Evolutionary conservation across 2,329 filamentous ascomycete species (phyloP).

Genomic region (Fusarium abutilonis): DNA sequence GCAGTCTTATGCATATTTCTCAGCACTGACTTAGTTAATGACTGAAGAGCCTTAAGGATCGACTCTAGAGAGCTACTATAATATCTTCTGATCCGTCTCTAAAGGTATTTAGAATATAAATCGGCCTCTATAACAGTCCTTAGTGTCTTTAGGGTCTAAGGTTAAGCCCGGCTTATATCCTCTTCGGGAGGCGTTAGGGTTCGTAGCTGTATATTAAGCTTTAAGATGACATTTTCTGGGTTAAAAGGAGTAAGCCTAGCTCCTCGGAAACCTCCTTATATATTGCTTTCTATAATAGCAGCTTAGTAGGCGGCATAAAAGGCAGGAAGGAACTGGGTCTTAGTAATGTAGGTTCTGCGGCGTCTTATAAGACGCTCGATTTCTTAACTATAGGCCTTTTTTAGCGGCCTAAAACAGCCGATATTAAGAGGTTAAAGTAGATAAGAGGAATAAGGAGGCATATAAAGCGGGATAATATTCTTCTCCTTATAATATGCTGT

Average conservation of each 20-base stretch:
- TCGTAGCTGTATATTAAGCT: no score
- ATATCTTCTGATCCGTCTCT: conserved; percentile 5
- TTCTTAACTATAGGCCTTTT: neutral
- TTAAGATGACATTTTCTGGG: neutral
- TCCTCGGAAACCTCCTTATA: neutral
- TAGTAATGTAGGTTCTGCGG: no score
- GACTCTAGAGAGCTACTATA: neutral
- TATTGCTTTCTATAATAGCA: no score
- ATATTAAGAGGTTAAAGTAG: neutral
- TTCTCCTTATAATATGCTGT: conserved; percentile 46
- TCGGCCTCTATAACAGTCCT: neutral
- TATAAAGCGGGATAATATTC: conserved; percentile 47
- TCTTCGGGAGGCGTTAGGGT: no score
- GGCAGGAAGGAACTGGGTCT: no score
- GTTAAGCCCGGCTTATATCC: no score
- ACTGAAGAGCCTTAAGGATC: neutral
- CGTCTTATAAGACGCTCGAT: neutral
- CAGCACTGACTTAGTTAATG: neutral
- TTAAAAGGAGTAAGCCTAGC: neutral
- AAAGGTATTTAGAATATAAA: conserved; percentile 8
- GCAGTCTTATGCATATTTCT: neutral
- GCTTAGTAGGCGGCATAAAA: no score
- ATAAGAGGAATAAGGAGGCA: neutral
- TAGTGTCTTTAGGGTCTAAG: conserved; percentile 5
- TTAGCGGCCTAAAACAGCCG: neutral